Percentiles rank a stretch among this genome's conserved stretches.
Evolutionary conservation across 2,329 filamentous ascomycete genomes (phyloP).

Genomic region (Aspergillus spinulosporus): DNA sequence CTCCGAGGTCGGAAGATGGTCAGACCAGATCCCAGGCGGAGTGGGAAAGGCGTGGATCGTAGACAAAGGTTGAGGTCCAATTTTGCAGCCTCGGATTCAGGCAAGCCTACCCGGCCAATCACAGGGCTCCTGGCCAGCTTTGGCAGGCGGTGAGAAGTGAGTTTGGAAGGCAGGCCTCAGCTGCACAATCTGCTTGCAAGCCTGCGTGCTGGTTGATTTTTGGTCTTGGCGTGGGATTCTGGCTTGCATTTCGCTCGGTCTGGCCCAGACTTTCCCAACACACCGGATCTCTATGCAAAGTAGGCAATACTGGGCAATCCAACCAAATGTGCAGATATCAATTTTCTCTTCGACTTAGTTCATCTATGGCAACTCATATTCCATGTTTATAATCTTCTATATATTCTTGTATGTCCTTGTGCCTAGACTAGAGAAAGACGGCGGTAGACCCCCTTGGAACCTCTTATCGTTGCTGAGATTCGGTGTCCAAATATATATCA

Average conservation of each 20-base stretch:
- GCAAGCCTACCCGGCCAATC: constrained; percentile 10
- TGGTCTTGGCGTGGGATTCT: not conserved
- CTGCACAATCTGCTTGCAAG: constrained; percentile 1
- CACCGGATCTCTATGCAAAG: no score
- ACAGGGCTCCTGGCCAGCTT: not conserved
- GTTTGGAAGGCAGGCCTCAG: not conserved
- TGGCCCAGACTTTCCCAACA: not conserved
- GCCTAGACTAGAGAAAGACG: no score
- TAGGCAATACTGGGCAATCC: no score
- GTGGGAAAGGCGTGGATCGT: constrained; percentile 2
- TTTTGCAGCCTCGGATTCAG: constrained; percentile 1
- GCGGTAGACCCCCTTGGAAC: no score
- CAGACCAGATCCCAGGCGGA: not conserved
- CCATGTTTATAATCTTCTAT: no score
- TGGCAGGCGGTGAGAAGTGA: constrained; percentile 9
- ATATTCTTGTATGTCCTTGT: no score
- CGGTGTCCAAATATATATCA: no score
- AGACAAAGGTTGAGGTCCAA: not conserved
- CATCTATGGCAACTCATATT: no score
- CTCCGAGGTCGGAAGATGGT: not conserved
- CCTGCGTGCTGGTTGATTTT: not conserved
- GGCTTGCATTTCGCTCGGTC: constrained; percentile 1
- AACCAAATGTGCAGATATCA: no score
- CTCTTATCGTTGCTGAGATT: no score
- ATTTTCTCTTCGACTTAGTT: no score